A percentile compares a stretch with the other conserved stretches of the same genome.
Conservation (phyloP, 768 basidiomycete genomes). For the Auriculariales sp. region DNA sequence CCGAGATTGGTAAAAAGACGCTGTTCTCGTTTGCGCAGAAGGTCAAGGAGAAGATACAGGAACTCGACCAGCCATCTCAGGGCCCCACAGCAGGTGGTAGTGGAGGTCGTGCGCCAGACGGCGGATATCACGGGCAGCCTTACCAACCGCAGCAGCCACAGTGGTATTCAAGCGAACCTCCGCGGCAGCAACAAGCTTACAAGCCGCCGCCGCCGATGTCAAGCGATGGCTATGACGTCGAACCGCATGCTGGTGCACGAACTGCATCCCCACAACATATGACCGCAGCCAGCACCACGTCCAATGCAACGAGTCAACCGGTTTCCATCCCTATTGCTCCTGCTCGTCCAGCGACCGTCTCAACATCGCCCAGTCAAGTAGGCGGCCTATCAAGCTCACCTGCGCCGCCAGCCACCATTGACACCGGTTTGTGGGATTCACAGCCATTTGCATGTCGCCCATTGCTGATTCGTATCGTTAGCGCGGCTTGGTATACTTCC, state of each 20-base stretch:
- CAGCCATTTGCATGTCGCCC: background rate
- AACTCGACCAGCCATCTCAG: constrained; percentile 48
- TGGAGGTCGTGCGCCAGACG: too few species aligned
- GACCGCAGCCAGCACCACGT: too few species aligned
- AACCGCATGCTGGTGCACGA: too few species aligned
- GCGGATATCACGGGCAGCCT: too few species aligned
- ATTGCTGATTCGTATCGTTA: background rate
- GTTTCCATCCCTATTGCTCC: background rate
- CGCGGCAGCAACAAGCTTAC: background rate
- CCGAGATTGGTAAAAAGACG: constrained; percentile 75
- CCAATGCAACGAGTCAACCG: background rate
- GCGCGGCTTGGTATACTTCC: background rate
- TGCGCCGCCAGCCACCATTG: background rate
- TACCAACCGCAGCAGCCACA: background rate
- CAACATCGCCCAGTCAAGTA: background rate
- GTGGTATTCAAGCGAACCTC: background rate
- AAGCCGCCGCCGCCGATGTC: background rate
- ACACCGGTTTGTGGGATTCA: background rate
- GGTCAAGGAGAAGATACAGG: constrained; percentile 74
- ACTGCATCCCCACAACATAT: too few species aligned
- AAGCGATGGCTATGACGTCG: too few species aligned
- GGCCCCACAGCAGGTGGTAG: too few species aligned
- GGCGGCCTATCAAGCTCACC: background rate
- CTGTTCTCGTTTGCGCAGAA: constrained; percentile 57
- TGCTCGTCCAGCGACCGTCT: background rate